These are phyloP conservation scores for Penicillium polonicum DNA, from an alignment of 2,329 filamentous ascomycete species.

Conservation along the genomic window DNA sequence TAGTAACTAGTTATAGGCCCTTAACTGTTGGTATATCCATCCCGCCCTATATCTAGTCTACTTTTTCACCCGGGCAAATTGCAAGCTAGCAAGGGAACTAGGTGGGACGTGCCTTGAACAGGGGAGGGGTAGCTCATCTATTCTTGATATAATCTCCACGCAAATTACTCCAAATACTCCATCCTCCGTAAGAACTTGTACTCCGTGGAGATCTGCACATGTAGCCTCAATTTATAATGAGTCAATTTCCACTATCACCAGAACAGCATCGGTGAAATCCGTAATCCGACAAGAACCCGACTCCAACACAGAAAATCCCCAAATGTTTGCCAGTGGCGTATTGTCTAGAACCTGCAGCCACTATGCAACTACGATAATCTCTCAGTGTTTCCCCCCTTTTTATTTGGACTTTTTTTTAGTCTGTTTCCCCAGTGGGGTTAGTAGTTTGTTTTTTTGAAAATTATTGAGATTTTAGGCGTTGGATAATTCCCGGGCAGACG, in stretches of 20 bases:
- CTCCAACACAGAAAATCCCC: not conserved
- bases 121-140: not conserved
- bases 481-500: not conserved
- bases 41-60: not conserved
- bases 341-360: slow-evolving; percentile 11
- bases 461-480: not conserved
- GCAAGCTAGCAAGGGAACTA: not conserved
- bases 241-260: not conserved
- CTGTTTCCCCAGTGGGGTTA: not conserved
- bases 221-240: not conserved
- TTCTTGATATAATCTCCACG: not conserved
- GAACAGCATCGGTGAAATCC: not conserved
- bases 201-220: not conserved
- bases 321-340: slow-evolving; percentile 9
- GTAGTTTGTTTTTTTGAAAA: not conserved
- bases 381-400: not conserved
- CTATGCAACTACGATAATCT: slow-evolving; percentile 4
- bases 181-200: not conserved
- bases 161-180: not conserved
- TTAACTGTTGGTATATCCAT: not conserved
- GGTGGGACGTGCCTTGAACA: not conserved
- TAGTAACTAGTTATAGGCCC: too few relatives aligned
- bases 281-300: not conserved
- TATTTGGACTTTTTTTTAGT: not conserved
- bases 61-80: slow-evolving; percentile 3